Percentiles rank a stretch among this genome's conserved stretches.
These are phyloP conservation scores for Hypoxylon sp. DNA, from an alignment of 2,329 filamentous ascomycete species.

Conservation along the genomic window DNA sequence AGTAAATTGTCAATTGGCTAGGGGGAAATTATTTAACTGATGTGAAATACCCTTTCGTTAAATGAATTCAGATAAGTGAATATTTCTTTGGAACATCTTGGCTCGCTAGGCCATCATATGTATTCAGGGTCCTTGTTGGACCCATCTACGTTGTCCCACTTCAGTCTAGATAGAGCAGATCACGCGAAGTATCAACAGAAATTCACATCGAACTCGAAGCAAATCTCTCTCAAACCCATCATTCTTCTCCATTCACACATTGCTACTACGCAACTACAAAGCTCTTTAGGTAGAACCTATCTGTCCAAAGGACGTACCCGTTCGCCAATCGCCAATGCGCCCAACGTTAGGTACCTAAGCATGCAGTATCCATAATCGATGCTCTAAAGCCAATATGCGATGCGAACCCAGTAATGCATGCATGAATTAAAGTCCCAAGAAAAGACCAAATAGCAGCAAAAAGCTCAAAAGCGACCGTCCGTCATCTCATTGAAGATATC, in stretches of 20 bases:
- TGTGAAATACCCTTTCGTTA: background rate
- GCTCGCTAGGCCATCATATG: too few species aligned
- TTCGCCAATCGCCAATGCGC: conserved; percentile 1
- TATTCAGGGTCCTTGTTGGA: too few species aligned
- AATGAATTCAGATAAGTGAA: background rate
- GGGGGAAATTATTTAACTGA: background rate
- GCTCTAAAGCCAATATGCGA: conserved; percentile 11
- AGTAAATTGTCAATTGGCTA: background rate
- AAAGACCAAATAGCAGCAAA: background rate
- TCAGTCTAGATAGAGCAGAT: background rate
- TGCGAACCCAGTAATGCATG: background rate
- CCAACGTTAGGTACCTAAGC: background rate
- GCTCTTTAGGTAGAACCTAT: conserved; percentile 10
- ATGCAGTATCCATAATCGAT: conserved; percentile 27
- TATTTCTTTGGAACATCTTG: too few species aligned
- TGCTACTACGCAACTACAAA: background rate
- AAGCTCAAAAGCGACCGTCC: conserved; percentile 48
- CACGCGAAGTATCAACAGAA: background rate
- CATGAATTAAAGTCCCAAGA: background rate
- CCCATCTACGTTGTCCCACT: too few species aligned
- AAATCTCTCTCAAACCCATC: background rate
- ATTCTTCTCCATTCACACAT: conserved; percentile 1
- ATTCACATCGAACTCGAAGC: background rate
- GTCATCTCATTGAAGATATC: conserved; percentile 83
- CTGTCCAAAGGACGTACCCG: conserved; percentile 1